Conservation (phyloP, 2,329 filamentous ascomycete species). For the Colletotrichum cuscutae region DNA sequence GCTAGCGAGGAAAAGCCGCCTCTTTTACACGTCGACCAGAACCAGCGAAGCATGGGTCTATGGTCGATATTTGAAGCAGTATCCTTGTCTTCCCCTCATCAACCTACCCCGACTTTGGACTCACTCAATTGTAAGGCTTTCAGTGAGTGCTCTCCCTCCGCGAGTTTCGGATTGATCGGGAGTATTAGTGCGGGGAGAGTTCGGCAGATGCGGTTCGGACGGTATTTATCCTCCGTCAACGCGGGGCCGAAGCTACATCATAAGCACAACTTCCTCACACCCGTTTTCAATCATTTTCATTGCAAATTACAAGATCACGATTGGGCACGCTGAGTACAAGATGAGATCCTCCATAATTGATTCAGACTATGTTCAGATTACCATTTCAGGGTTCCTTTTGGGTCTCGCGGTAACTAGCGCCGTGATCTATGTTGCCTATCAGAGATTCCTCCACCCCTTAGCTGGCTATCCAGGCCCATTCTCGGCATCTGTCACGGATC, state of each 20-base stretch:
- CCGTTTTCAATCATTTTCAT: background rate
- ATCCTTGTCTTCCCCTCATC: background rate
- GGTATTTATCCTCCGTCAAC: background rate
- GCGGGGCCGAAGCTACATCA: background rate
- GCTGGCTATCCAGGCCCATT: conserved; percentile 17
- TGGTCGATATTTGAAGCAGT: background rate
- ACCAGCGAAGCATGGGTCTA: background rate
- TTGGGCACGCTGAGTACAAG: background rate
- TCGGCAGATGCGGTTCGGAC: background rate
- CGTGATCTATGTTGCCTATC: conserved; percentile 6
- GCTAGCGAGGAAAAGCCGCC: no score
- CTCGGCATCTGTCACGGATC: conserved; percentile 14
- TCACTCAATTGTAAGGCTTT: background rate
- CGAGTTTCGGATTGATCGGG: background rate
- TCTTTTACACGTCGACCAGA: background rate
- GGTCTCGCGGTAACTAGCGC: background rate
- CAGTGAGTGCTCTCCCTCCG: background rate
- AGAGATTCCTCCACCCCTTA: conserved; percentile 17
- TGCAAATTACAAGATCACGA: background rate
- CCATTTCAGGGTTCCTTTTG: background rate
- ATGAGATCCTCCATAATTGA: background rate
- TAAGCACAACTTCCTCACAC: background rate
- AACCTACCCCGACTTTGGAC: background rate
- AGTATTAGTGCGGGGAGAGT: background rate
- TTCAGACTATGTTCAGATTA: background rate